phyloP scores from a whole-genome alignment of 78 protist species.

The Speleostelium caveatum region DNA sequence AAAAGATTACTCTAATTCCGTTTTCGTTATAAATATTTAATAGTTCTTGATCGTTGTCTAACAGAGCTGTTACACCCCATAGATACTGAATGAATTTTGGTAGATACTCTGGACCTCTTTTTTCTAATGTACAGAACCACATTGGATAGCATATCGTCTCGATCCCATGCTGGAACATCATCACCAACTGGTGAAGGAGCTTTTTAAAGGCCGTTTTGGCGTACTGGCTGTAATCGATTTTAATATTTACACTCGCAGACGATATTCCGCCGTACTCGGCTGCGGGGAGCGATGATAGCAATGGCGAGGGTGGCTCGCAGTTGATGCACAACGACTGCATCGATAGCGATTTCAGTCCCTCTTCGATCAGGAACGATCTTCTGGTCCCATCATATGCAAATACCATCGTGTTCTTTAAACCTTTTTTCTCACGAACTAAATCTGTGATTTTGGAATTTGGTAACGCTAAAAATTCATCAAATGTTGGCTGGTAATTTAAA shows the following conservation, averaged over 20 bases:
- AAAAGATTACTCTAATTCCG: slow-evolving; percentile 38
- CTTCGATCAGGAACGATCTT: slow-evolving; percentile 17
- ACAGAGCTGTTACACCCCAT: slow-evolving; percentile 8
- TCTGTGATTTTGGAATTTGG: slow-evolving; percentile 1
- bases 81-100: slow-evolving; percentile 71
- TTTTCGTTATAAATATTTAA: neutral
- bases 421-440: neutral
- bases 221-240: slow-evolving; percentile 29
- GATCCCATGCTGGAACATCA: slow-evolving; percentile 65
- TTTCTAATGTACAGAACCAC: slow-evolving; percentile 73
- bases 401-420: slow-evolving; percentile 31
- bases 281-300: too few species aligned
- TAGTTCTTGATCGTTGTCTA: neutral
- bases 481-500: too few species aligned
- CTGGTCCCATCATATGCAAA: slow-evolving; percentile 65
- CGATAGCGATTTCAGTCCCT: slow-evolving; percentile 28
- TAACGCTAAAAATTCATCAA: slow-evolving; percentile 4
- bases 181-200: slow-evolving; percentile 14
- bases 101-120: slow-evolving; percentile 60
- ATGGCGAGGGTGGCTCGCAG: too few species aligned
- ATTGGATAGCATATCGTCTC: slow-evolving; percentile 52
- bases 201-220: slow-evolving; percentile 23
- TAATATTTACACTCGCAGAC: neutral
- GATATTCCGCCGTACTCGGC: too few species aligned
- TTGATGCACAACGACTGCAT: neutral